These are phyloP conservation scores for Beauveria sp. DNA, from an alignment of 2,329 filamentous ascomycete genomes.

Conservation along the genomic window DNA sequence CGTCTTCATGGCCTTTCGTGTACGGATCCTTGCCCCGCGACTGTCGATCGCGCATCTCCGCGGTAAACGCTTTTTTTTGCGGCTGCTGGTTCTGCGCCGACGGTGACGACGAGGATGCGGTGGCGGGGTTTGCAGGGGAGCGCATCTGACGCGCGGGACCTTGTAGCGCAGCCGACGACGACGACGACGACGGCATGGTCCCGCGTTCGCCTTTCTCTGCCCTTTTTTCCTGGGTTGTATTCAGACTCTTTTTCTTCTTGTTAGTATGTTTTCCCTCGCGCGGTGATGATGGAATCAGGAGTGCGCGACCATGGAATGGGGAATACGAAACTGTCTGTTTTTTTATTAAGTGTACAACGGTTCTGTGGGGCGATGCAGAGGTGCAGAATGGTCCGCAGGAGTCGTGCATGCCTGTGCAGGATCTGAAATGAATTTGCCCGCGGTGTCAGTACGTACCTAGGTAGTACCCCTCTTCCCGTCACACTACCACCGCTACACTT, in stretches of 20 bases:
- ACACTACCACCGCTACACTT: no score
- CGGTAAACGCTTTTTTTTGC: not conserved
- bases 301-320: no score
- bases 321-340: not conserved
- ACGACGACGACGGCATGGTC: no score
- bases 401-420: not conserved
- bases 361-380: not conserved
- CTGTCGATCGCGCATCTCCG: slow-evolving; percentile 50
- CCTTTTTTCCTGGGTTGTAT: no score
- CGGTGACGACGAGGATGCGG: not conserved
- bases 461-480: no score
- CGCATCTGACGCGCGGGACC: not conserved
- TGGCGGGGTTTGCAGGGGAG: not conserved
- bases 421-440: no score
- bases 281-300: no score
- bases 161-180: no score
- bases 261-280: no score
- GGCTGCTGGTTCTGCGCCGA: not conserved
- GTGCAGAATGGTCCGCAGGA: not conserved
- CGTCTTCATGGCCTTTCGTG: slow-evolving; percentile 15
- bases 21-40: slow-evolving; percentile 52
- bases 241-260: no score
- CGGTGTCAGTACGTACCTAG: no score
- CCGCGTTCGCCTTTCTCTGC: no score
- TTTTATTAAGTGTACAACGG: not conserved